Base-by-base conservation (phyloP, 164 flowering plant genomes). In the Nelumbo lutea region DNA sequence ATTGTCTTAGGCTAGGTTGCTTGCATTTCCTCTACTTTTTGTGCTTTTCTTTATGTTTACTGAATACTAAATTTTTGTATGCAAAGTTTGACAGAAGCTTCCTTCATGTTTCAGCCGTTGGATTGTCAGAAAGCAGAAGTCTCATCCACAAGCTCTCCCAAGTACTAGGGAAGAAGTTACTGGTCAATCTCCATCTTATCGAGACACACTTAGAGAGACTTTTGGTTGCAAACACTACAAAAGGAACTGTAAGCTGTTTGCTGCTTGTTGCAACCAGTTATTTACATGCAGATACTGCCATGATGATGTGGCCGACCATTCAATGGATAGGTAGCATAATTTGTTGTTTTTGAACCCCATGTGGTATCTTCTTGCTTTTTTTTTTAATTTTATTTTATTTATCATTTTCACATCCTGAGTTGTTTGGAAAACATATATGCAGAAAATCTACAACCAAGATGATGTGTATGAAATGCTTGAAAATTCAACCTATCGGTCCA, bases 401-500 rank as follows among this genome's bases (percentile, higher is more conserved):
- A 53, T 44, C 50, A 9, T 60, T 59, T 43, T 62, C 69, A 38
- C 56, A 5, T 55, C 40, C 50, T 50, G 42, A 47, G 9, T 65
- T 27, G 9, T 75, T 56, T 10, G 68, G 70, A 7, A 42, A 58
- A 45, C 59, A 51, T 59, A 50, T 51, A 4, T 77, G 75, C 90
- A 94, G 98, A 79, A 89, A 87, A 80, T 66, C 76, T 42, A 82
- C 84, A 4, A 81, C 90, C 59, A 75, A 86, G 72, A 94, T 94
- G 97, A 85, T 90, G 95, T 94, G 98, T 83, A 94, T 94, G 97
- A 82, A 83, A 73, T 94, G 98, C 81, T 73, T 94, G 78, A 71
- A 72, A 56, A 80, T 90, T 79, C 98, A 94, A 74, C 96, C 88
- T 9, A 77, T 94, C 65, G 84, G 89, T 9, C 74, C 80, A 3